Evolutionary conservation across 1,284 basidiomycete species (phyloP).

Genomic region (Vanrija humicola): DNA sequence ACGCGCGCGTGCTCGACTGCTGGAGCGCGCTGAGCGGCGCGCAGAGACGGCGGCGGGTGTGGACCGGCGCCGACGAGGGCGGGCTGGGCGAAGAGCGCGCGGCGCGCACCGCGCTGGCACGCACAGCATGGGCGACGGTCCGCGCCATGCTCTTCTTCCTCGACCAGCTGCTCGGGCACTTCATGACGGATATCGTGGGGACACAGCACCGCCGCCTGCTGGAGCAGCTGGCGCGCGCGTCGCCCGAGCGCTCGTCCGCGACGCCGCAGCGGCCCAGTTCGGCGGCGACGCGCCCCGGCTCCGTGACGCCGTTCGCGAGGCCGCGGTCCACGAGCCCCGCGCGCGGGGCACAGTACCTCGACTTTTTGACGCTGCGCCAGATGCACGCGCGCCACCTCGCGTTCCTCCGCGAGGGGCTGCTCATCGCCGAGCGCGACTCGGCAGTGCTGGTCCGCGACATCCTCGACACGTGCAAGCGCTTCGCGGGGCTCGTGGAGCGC

Average conservation of each 20-base stretch:
- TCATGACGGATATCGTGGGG: slow-evolving; percentile 86
- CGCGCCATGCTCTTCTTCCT: slow-evolving; percentile 87
- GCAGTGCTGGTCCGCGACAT: slow-evolving; percentile 65
- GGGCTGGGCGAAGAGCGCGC: slow-evolving; percentile 66
- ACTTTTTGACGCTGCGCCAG: slow-evolving; percentile 74
- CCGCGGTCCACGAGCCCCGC: not conserved
- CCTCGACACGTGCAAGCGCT: slow-evolving; percentile 74
- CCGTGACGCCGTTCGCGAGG: not conserved
- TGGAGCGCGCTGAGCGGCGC: slow-evolving; percentile 79
- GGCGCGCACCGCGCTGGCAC: slow-evolving; percentile 57
- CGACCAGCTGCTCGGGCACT: slow-evolving; percentile 68
- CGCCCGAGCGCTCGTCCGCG: not conserved
- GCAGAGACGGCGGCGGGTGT: slow-evolving; percentile 71
- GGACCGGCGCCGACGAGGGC: slow-evolving; percentile 81
- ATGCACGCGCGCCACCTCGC: slow-evolving; percentile 79
- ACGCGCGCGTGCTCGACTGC: slow-evolving; percentile 69
- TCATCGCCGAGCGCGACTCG: slow-evolving; percentile 65
- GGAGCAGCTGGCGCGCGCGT: slow-evolving; percentile 23
- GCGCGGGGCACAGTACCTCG: slow-evolving; percentile 52
- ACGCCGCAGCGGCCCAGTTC: not conserved
- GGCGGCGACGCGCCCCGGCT: not conserved
- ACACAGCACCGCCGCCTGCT: slow-evolving; percentile 60
- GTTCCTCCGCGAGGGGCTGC: slow-evolving; percentile 70
- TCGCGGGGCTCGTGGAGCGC: slow-evolving; percentile 75
- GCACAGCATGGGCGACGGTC: slow-evolving; percentile 79